phyloP scores from a whole-genome alignment of 164 flowering plant species.

The Vitis riparia region DNA sequence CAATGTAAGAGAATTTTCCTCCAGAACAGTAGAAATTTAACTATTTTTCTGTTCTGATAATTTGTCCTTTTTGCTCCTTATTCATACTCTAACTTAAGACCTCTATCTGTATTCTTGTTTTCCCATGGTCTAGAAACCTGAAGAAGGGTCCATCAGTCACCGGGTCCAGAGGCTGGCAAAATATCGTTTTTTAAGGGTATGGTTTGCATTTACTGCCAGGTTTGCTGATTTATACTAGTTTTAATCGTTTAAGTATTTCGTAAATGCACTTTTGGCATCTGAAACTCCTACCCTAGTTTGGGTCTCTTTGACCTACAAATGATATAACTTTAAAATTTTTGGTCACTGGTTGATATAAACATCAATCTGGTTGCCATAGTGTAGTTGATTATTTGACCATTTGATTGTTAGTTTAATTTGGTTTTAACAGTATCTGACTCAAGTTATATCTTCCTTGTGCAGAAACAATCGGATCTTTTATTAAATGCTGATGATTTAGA shows the following conservation, averaged over 20 bases:
- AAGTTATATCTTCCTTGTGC: conserved; percentile 25
- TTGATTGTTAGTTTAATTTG: background rate
- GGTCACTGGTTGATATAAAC: too few relatives aligned
- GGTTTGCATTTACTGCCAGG: background rate
- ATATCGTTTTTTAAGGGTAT: conserved; percentile 84
- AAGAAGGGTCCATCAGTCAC: conserved; percentile 93
- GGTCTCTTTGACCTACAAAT: too few relatives aligned
- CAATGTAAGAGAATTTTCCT: too few relatives aligned
- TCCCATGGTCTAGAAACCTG: conserved; percentile 71
- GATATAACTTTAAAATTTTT: too few relatives aligned
- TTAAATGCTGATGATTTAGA: conserved; percentile 95
- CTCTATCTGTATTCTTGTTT: background rate
- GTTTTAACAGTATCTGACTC: background rate
- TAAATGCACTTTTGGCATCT: background rate
- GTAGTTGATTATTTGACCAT: too few relatives aligned
- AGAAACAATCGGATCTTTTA: conserved; percentile 96
- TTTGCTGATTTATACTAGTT: background rate
- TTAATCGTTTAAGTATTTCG: conserved; percentile 7
- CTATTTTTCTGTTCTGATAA: background rate
- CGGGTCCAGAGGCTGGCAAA: conserved; percentile 93
- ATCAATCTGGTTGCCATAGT: too few relatives aligned
- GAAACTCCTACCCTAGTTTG: background rate
- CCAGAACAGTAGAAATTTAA: background rate
- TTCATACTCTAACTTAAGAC: background rate
- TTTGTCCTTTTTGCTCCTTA: background rate